Evolutionary conservation across 106 monocot genomes (phyloP), one percentile per base, ranked within the genome.

Genomic region (Dendrobium chrysotoxum): DNA sequence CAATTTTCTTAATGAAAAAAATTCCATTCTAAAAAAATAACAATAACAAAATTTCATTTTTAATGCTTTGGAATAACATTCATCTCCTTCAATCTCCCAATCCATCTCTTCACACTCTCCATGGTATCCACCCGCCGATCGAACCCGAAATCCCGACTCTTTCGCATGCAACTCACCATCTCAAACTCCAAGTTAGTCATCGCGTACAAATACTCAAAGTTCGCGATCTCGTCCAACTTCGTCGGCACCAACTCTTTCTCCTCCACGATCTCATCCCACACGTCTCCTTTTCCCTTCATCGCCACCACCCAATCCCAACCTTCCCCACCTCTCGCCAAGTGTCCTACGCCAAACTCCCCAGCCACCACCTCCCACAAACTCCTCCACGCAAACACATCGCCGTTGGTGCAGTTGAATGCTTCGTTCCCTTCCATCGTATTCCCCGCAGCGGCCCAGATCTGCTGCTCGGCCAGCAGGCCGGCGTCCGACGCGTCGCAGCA

Each of bases 401-500:
- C 82, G 68, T 82, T 82, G 57, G 77, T 77, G 53, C 82, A 82
- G 28, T 82, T 82, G 35, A 82, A 82, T 8, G 82, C 82, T 16
- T 82, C 66, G 68, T 77, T 68, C 30, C 18, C n/a, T 0, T 47
- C 82, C 44, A 44, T 5, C 8, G 44, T 5, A 44, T 44, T 44
- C 35, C 2, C 58, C 76, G 38, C 58, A 44, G 76, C 82, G 44
- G 75, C 53, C 20, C 77, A 50, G 20, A 68, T 64, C 46, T 78
- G 82, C 68, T 78, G 82, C 12, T 78, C 38, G 4, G 82, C 82
- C 50, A 82, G 66, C 30, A 82, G 11, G 12, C 30, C 53, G 2
- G 82, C 30, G 21, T 82, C 82, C n/a, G 82, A 67, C n/a, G 46
- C 82, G 38, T 82, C 82, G 77, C 82, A 78, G 77, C 82, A 78